Percentiles rank a stretch among this genome's conserved stretches.
Evolutionary conservation across 495 filamentous ascomycete genomes (phyloP).

Genomic region (Ramalina intermedia): DNA sequence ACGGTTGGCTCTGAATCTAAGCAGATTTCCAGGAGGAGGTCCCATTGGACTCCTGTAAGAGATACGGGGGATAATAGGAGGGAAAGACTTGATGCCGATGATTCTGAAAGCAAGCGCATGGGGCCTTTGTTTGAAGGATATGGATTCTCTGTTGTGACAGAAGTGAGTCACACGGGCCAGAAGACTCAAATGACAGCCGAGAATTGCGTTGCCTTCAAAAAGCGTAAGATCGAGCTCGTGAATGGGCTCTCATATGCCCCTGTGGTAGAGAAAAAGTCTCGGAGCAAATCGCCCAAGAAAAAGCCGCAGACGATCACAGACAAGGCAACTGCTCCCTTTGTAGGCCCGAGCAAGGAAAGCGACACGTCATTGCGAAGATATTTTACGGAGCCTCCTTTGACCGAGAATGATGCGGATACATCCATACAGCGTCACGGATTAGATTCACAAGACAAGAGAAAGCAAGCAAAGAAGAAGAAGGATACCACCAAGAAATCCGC

Average conservation of each 20-base stretch:
- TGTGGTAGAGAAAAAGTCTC: slow-evolving; percentile 21
- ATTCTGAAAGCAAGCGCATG: background rate
- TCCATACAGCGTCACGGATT: background rate
- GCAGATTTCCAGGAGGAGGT: slow-evolving; percentile 33
- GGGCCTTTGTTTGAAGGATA: too few species aligned
- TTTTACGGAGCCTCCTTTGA: slow-evolving; percentile 10
- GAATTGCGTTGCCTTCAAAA: background rate
- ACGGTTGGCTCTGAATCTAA: slow-evolving; percentile 20
- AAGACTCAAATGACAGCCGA: too few species aligned
- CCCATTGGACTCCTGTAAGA: slow-evolving; percentile 43
- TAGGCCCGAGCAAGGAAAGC: slow-evolving; percentile 17
- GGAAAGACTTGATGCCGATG: background rate
- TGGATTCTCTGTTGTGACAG: too few species aligned
- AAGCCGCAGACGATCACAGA: slow-evolving; percentile 77
- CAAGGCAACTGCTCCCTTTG: slow-evolving; percentile 66
- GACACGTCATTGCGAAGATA: slow-evolving; percentile 20
- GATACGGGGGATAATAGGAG: slow-evolving; percentile 6
- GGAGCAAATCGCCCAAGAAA: slow-evolving; percentile 48
- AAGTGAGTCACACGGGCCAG: too few species aligned
- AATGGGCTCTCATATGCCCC: slow-evolving; percentile 8
- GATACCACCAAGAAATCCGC: too few species aligned
- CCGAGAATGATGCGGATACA: background rate
- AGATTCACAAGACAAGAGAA: slow-evolving; percentile 1
- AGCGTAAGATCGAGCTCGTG: slow-evolving; percentile 12
- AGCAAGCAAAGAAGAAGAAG: slow-evolving; percentile 18